Evolutionary conservation across 2,329 filamentous ascomycete genomes (phyloP).

Genomic region (Cordyceps cateniannulata): DNA sequence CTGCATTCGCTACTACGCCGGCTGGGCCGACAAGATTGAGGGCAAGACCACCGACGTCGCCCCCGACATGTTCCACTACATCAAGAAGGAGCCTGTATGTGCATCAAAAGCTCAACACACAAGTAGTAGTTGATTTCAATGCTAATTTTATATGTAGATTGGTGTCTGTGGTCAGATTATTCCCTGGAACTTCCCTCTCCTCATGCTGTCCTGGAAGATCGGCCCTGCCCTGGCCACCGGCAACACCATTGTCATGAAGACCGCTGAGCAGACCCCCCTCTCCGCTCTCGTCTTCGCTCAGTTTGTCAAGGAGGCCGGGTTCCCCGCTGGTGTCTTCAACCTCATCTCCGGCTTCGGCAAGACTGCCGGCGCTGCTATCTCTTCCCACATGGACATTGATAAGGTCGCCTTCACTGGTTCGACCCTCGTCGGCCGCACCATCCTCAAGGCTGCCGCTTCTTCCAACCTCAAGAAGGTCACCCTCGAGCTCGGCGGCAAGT

Average conservation of each 20-base stretch:
- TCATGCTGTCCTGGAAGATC: slow-evolving; percentile 75
- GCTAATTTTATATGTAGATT: slow-evolving; percentile 24
- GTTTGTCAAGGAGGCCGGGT: slow-evolving; percentile 65
- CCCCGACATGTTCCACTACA: slow-evolving; percentile 78
- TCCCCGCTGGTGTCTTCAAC: slow-evolving; percentile 68
- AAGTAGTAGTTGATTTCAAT: slow-evolving; percentile 35
- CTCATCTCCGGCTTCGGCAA: slow-evolving; percentile 68
- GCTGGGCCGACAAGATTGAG: slow-evolving; percentile 87
- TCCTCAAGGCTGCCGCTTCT: slow-evolving; percentile 68
- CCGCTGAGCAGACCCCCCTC: slow-evolving; percentile 66
- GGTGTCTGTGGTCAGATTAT: slow-evolving; percentile 77
- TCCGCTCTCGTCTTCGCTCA: slow-evolving; percentile 56
- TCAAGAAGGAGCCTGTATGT: slow-evolving; percentile 61
- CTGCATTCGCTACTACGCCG: slow-evolving; percentile 68
- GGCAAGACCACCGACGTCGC: slow-evolving; percentile 80
- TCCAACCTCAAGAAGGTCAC: slow-evolving; percentile 75
- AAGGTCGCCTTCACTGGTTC: slow-evolving; percentile 75
- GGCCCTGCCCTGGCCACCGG: slow-evolving; percentile 62
- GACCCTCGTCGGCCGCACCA: slow-evolving; percentile 59
- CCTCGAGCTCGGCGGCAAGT: slow-evolving; percentile 69
- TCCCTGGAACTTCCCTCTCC: slow-evolving; percentile 74
- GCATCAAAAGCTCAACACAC: slow-evolving; percentile 30
- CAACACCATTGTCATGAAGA: slow-evolving; percentile 64
- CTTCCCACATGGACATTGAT: slow-evolving; percentile 68
- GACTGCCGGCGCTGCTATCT: slow-evolving; percentile 65